Base-by-base conservation (phyloP, 306 rosid genomes). In the peach (Prunus persica) region DNA sequence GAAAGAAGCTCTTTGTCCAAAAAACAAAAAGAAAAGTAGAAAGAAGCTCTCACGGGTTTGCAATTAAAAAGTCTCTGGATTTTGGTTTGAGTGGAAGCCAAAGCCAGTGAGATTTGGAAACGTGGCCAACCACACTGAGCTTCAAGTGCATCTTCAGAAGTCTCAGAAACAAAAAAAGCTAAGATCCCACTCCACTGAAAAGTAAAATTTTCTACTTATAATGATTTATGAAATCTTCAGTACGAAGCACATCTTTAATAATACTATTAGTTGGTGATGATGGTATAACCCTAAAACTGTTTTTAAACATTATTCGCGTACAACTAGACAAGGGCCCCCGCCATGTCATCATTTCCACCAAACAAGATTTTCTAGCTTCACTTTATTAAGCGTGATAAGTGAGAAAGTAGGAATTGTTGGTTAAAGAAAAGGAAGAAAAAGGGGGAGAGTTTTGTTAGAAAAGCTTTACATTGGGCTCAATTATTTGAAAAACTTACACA, bases 301-400 rank as follows among this genome's bases (percentile, higher is more conserved):
- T 25, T 4, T 28, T n/a, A 54, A 51, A 51, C 28, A 15, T 38
- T n/a, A 34, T 38, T 74, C 24, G 54, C 18, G 76, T 69, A 68
- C 66, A 78, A 63, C 45, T 45, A 18, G 20, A 15, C 65, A 69
- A 76, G 50, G 19, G 64, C 7, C 71, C 78, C 81, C 81, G 61
- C 77, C 75, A 43, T 65, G 41, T 65, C 50, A 64, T 77, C 41
- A 56, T 64, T 73, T 78, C 85, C 83, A 74, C 72, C 80, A 77
- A 78, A 69, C 66, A 56, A 43, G 43, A 65, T 78, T 50, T 74
- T 14, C 78, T 20, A 56, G 14, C 28, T 66, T 27, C 16, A 8
- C 38, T 62, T 15, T 62, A 62, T 0, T 63, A 63, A 0, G 67
- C 22, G 67, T 30, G 28, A 56, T 58, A 24, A 22, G 67, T 62